Evolutionary conservation across 164 flowering plant genomes (phyloP), one percentile per base, ranked within the genome.

Genomic region (Buxus sempervirens): DNA sequence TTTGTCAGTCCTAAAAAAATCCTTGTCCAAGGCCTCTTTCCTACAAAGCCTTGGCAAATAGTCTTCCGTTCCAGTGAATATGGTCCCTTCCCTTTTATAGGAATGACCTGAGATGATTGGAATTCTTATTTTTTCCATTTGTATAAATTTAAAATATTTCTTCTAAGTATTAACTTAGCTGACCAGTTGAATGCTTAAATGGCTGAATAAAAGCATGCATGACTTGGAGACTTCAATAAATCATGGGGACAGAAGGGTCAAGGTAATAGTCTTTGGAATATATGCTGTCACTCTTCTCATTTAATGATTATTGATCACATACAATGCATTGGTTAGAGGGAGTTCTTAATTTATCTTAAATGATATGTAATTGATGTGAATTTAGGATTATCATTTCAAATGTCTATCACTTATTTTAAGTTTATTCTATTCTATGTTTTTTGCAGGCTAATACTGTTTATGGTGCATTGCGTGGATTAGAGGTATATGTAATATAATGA

Each of bases 391-490:
- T 67, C 21, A 45, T 48, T 27, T n/a, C 27, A 24, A 28, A 48
- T 68, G 23, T 49, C 56, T 25, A 60, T 58, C 19, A 67, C 23
- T 74, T 63, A 20, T 38, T 5, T 62, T 26, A 49, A 61, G n/a
- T 28, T 55, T 64, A 20, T 55, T 56, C 24, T 70, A 15, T 72
- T 76, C 32, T 58, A 36, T 73, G 70, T 55, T 27, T n/a, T 5
- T 62, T 81, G 84, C 89, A 96, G 99, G 97, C 98, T 75, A 90
- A 88, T 73, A 84, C 98, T 67, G 89, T 93, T 45, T 93, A 85
- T 82, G 99, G 99, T 23, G 98, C 98, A 59, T 67, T 96, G 67
- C 87, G 88, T 67, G 98, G 93, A 28, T 75, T 96, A 75, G 99
- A 93, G 99, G 99, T 96, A 79, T 58, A 78, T 25, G 32, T 8